Evolutionary conservation across 2,329 filamentous ascomycete species (phyloP), one percentile per base, ranked within the genome.

Genomic region (Curvularia sp.): DNA sequence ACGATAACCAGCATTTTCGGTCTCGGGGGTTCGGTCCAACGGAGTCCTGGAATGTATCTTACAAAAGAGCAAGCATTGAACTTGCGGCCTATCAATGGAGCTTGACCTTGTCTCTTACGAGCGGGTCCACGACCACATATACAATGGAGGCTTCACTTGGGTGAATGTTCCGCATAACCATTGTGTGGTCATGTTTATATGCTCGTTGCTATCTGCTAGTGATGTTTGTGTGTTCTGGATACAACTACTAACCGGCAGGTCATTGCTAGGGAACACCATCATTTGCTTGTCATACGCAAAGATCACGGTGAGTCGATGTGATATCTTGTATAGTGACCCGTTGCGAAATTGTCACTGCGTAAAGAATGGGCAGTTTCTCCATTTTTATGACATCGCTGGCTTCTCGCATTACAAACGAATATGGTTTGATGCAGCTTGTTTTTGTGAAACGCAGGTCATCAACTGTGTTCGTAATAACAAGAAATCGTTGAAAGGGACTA

Each of bases 111-210:
- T 67, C 67, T 71, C 74, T 71, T 66, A 69, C 58, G 69, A 74
- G 74, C 68, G 61, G 68, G 73, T 68, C 72, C 71, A 66, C 58
- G 71, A 77, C 77, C 75, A 79, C 77, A 80, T 65, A 77, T 76
- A 80, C 81, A 83, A 84, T 84, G 82, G 81, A 84, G 82, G 82
- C 81, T 81, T 83, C 83, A 84, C 82, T 73, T 78, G 78, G 82
- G 82, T 84, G 82, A 81, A 80, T 78, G 77, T 77, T 79, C 82
- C 82, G 82, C 77, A 80, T 81, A 84, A 84, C 82, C 82, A 84
- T 84, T 83, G 80, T 74, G 63, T 82, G 80, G 80, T 78, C 74
- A 70, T 67, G 27, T 47, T 51, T 67, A 53, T 32, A 42, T 64
- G 60, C 59, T 49, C 45, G 48, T 60, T 66, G 59, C 36, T 59